A percentile compares a stretch with the other conserved stretches of the same genome.
Evolutionary conservation across 2,329 filamentous ascomycete genomes (phyloP).

Genomic region (Colletotrichum orchidophilum): DNA sequence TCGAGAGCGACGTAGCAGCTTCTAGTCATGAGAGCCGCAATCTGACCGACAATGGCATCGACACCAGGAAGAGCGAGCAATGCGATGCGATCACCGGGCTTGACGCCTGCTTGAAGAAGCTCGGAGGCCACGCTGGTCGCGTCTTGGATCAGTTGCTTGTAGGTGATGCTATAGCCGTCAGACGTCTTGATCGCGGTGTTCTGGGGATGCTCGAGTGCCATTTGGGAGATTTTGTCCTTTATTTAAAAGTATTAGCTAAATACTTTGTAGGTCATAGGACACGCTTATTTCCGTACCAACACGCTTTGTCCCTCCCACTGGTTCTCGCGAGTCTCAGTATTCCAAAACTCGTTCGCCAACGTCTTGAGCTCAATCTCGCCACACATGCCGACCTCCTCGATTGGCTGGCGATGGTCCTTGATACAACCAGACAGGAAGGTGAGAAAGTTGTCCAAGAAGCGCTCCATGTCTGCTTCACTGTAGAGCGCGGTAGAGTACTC

Average conservation of each 20-base stretch:
- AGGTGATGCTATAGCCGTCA: constrained; percentile 37
- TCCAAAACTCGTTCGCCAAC: constrained; percentile 37
- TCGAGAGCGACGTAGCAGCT: constrained; percentile 40
- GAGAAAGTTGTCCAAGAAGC: constrained; percentile 41
- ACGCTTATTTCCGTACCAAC: constrained; percentile 5
- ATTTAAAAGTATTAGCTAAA: neutral
- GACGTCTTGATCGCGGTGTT: constrained; percentile 38
- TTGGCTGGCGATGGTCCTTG: constrained; percentile 39
- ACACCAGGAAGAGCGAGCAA: constrained; percentile 33
- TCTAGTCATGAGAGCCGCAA: constrained; percentile 37
- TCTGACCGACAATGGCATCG: constrained; percentile 37
- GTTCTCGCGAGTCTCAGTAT: constrained; percentile 34
- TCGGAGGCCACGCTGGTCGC: constrained; percentile 38
- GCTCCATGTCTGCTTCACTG: constrained; percentile 36
- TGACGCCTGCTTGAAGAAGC: neutral
- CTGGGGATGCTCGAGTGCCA: constrained; percentile 38
- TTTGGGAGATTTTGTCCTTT: constrained; percentile 34
- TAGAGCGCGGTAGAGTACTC: constrained; percentile 39
- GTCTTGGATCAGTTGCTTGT: constrained; percentile 37
- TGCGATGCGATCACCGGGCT: neutral
- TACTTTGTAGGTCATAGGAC: neutral
- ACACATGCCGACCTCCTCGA: constrained; percentile 38
- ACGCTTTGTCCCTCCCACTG: constrained; percentile 36
- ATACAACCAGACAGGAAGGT: constrained; percentile 39
- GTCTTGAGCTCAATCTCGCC: constrained; percentile 36